Conservation (phyloP, 2,329 filamentous ascomycete genomes). For the Magnaporthales sp. region DNA sequence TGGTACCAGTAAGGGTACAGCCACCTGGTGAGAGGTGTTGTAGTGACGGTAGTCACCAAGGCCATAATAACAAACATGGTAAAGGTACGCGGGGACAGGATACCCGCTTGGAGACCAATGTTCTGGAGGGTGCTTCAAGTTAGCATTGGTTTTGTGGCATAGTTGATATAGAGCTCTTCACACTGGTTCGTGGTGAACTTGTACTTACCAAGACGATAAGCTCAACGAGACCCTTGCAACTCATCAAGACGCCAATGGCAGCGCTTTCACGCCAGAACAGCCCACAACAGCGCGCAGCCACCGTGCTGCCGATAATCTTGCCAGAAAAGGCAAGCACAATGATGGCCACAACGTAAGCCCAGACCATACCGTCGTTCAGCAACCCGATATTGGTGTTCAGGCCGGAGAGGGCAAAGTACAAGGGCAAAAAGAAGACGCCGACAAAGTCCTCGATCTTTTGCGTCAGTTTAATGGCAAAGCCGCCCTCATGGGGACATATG, state of each 20-base stretch:
- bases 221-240: conserved; percentile 91
- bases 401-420: conserved; percentile 91
- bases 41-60: conserved; percentile 73
- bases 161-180: not conserved
- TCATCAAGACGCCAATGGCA: conserved; percentile 86
- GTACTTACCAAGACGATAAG: conserved; percentile 76
- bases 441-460: conserved; percentile 94
- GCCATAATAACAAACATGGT: conserved; percentile 96
- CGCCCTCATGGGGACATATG: conserved; percentile 82
- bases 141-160: not conserved
- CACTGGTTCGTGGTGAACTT: not conserved
- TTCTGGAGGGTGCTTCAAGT: conserved; percentile 30
- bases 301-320: conserved; percentile 74
- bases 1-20: conserved; percentile 64
- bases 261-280: conserved; percentile 87
- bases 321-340: conserved; percentile 73
- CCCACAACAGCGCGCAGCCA: conserved; percentile 68
- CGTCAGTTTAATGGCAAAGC: conserved; percentile 83
- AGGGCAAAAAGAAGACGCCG: conserved; percentile 70
- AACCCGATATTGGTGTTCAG: conserved; percentile 82
- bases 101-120: conserved; percentile 73
- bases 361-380: conserved; percentile 70
- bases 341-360: conserved; percentile 83
- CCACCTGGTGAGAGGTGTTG: conserved; percentile 64
- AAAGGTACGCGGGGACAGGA: conserved; percentile 73